phyloP scores from a whole-genome alignment of 139 green algal species.

The Bryopsis sp. region DNA sequence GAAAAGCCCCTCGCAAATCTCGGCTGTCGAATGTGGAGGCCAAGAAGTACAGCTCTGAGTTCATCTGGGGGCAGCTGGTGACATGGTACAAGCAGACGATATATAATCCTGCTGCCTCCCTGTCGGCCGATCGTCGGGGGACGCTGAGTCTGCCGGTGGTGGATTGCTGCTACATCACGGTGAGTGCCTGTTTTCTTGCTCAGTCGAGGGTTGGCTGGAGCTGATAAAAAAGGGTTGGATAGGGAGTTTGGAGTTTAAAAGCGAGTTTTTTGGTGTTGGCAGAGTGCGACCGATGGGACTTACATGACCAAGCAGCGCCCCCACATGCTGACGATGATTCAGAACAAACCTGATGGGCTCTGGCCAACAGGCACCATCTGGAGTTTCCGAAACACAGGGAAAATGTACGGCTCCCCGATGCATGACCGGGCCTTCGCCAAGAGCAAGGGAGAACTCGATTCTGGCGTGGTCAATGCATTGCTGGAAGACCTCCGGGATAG shows the following conservation, averaged over 20 bases:
- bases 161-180: slow-evolving; percentile 45
- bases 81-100: slow-evolving; percentile 88
- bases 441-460: not conserved
- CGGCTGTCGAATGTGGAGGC: slow-evolving; percentile 23
- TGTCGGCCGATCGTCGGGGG: slow-evolving; percentile 71
- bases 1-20: too few relatives aligned
- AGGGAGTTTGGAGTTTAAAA: not conserved
- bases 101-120: slow-evolving; percentile 67
- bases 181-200: not conserved
- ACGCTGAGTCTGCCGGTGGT: slow-evolving; percentile 72
- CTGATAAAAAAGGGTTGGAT: not conserved
- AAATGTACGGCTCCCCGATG: slow-evolving; percentile 74
- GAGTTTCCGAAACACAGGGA: slow-evolving; percentile 66
- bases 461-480: too few relatives aligned
- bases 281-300: not conserved
- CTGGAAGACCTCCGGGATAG: too few relatives aligned
- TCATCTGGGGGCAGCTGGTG: slow-evolving; percentile 77
- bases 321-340: slow-evolving; percentile 50
- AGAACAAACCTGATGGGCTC: slow-evolving; percentile 41
- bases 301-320: slow-evolving; percentile 43
- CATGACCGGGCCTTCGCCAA: slow-evolving; percentile 42
- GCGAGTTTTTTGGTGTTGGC: not conserved
- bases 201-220: not conserved
- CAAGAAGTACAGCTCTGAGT: slow-evolving; percentile 69
- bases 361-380: slow-evolving; percentile 63